A percentile compares a stretch with the other conserved stretches of the same genome.
These are phyloP conservation scores for Millerago galiae DNA, from an alignment of 805 yeast genomes.

Conservation along the genomic window DNA sequence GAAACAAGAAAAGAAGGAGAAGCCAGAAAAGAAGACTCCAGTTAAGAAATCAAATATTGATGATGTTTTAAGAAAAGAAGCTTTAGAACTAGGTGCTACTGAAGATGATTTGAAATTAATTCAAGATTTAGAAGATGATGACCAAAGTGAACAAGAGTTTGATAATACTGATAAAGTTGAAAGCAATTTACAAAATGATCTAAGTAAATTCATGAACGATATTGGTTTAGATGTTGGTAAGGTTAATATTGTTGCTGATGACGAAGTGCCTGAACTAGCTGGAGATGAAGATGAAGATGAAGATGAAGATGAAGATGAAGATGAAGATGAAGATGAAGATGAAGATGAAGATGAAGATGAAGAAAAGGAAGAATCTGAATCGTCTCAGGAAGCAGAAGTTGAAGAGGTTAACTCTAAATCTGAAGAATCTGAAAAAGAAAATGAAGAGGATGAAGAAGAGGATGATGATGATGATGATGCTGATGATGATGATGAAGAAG, in stretches of 20 bases:
- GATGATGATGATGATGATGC: conserved; percentile 20
- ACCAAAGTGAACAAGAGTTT: conserved; percentile 34
- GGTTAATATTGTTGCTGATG: conserved; percentile 28
- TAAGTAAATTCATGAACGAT: conserved; percentile 55
- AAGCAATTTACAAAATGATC: conserved; percentile 42
- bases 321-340: conserved; percentile 21
- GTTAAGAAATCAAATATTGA: conserved; percentile 1
- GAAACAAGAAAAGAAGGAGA: conserved; percentile 19
- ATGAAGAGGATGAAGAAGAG: no score
- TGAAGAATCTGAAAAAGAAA: not conserved
- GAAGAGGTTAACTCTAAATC: conserved; percentile 3
- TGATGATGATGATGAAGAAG: conserved; percentile 27
- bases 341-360: conserved; percentile 10
- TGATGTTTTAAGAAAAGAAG: conserved; percentile 55
- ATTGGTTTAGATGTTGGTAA: conserved; percentile 50
- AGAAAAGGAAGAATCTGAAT: no score
- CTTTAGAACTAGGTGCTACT: conserved; percentile 76
- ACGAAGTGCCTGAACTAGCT: conserved; percentile 36
- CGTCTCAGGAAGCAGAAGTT: conserved; percentile 9
- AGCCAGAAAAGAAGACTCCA: conserved; percentile 12
- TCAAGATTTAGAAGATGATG: conserved; percentile 47
- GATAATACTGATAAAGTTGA: conserved; percentile 28
- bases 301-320: conserved; percentile 20
- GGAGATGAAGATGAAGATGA: conserved; percentile 25
- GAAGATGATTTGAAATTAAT: conserved; percentile 72